phyloP scores from a whole-genome alignment of 2,329 filamentous ascomycete species.

The Venturia effusa region DNA sequence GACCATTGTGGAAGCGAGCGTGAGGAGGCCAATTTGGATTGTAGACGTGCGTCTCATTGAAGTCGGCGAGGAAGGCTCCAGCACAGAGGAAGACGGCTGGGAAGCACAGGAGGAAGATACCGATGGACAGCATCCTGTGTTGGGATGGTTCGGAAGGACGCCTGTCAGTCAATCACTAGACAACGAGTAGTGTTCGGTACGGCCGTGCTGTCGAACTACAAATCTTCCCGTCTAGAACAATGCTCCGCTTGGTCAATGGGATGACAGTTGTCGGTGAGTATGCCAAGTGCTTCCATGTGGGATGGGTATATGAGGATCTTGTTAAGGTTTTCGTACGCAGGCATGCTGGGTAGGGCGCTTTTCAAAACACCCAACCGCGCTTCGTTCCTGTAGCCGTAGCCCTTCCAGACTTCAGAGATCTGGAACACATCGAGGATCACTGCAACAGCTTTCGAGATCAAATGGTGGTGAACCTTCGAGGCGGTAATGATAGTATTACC shows the following conservation, averaged over 20 bases:
- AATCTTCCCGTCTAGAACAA: neutral
- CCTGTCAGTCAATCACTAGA: too few relatives aligned
- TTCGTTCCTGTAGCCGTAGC: too few relatives aligned
- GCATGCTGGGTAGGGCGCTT: neutral
- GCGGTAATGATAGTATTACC: too few relatives aligned
- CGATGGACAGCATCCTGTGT: slow-evolving; percentile 13
- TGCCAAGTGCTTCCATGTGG: too few relatives aligned
- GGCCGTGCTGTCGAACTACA: neutral
- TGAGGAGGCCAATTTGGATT: slow-evolving; percentile 41
- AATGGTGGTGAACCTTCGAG: too few relatives aligned
- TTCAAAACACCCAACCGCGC: too few relatives aligned
- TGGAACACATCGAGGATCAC: neutral
- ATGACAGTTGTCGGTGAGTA: neutral
- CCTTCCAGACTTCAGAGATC: neutral
- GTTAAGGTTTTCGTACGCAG: neutral
- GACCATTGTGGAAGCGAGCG: slow-evolving; percentile 27
- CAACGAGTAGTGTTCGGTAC: neutral
- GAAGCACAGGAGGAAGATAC: slow-evolving; percentile 21
- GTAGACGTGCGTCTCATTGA: slow-evolving; percentile 34
- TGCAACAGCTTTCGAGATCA: neutral
- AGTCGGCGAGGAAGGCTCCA: slow-evolving; percentile 26
- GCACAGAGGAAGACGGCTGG: slow-evolving; percentile 21
- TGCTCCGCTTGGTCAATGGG: neutral
- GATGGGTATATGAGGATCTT: too few relatives aligned
- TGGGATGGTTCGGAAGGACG: neutral